phyloP scores from a whole-genome alignment of 768 basidiomycete genomes.

The Boletus speciosus region DNA sequence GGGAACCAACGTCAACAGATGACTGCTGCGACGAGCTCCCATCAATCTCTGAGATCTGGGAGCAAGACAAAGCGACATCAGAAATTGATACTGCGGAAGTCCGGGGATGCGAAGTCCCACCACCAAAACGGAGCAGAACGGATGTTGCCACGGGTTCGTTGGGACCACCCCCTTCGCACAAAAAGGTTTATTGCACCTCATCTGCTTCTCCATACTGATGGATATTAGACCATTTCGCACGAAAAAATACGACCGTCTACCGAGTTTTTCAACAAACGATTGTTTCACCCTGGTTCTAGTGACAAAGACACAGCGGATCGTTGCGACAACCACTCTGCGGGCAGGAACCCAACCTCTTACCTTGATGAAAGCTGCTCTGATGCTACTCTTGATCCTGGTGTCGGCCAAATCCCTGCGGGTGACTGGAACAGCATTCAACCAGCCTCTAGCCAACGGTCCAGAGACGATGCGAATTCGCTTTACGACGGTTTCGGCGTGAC shows the following conservation, averaged over 20 bases:
- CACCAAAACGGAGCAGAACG: conserved; percentile 19
- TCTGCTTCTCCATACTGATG: conserved; percentile 10
- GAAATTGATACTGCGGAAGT: conserved; percentile 36
- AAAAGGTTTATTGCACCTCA: conserved; percentile 15
- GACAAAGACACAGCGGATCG: conserved; percentile 9
- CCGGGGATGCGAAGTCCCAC: conserved; percentile 22
- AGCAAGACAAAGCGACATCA: conserved; percentile 31
- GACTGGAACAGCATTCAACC: conserved; percentile 1
- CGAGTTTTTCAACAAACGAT: neutral
- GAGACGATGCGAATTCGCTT: conserved; percentile 3
- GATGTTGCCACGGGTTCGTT: neutral
- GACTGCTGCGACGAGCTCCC: conserved; percentile 37
- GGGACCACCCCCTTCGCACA: neutral
- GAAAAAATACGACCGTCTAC: neutral
- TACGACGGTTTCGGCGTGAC: neutral
- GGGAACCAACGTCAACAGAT: conserved; percentile 15
- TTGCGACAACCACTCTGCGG: neutral
- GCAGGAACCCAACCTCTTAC: neutral
- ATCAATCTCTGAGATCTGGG: conserved; percentile 29
- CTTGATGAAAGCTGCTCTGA: conserved; percentile 33
- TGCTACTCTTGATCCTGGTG: conserved; percentile 14
- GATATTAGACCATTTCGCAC: neutral
- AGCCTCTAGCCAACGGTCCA: conserved; percentile 5
- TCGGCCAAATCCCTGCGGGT: neutral
- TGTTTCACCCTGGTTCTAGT: conserved; percentile 20